phyloP scores from a whole-genome alignment of 495 filamentous ascomycete species.

The Annulohypoxylon nitens region DNA sequence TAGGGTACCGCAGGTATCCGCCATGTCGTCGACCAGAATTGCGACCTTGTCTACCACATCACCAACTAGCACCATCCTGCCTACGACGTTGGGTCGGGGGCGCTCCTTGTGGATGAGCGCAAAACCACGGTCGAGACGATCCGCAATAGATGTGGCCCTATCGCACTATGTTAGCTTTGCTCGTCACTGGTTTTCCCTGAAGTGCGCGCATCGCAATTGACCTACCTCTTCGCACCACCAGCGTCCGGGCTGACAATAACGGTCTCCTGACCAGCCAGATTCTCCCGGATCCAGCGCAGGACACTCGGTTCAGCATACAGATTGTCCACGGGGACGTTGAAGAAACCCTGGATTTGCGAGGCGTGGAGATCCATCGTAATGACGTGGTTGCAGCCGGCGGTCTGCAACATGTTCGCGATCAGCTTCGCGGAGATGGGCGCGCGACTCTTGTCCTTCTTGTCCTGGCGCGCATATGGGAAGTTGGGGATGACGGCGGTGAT shows the following conservation, averaged over 20 bases:
- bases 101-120: constrained; percentile 99
- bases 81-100: constrained; percentile 93
- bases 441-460: constrained; percentile 96
- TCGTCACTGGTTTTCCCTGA: neutral
- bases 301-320: constrained; percentile 96
- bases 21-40: constrained; percentile 90
- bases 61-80: constrained; percentile 88
- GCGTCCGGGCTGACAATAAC: constrained; percentile 98
- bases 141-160: constrained; percentile 94
- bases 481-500: constrained; percentile 96
- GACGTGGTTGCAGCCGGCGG: constrained; percentile 87
- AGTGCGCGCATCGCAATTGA: constrained; percentile 12
- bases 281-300: constrained; percentile 89
- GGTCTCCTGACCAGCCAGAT: constrained; percentile 83
- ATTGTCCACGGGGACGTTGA: constrained; percentile 98
- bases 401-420: constrained; percentile 98
- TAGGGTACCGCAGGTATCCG: constrained; percentile 85
- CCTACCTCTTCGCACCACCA: constrained; percentile 93
- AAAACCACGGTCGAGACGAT: constrained; percentile 92
- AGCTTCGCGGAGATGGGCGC: constrained; percentile 92
- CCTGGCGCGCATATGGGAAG: constrained; percentile 98
- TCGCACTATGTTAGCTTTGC: constrained; percentile 14
- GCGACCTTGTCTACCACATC: constrained; percentile 72
- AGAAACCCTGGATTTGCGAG: constrained; percentile 90
- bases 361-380: constrained; percentile 91